Base-by-base conservation (phyloP, 192 early-diverging fungal species). In the Entomortierella parvispora region DNA sequence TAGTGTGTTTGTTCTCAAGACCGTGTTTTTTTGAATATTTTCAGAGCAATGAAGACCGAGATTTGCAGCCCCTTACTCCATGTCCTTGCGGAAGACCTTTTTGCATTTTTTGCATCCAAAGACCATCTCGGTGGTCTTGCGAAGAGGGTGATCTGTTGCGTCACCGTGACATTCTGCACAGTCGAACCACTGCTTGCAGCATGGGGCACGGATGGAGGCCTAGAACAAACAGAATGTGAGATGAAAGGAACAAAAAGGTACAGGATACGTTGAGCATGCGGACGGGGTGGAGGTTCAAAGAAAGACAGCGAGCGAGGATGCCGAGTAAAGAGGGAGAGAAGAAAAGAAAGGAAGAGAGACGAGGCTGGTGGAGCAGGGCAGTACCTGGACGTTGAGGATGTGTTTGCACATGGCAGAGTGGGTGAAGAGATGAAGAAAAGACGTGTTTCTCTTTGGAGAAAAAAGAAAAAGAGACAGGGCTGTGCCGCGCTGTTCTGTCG, bases 61-160 rank as follows among this genome's bases (percentile, higher is more conserved):
- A n/a, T n/a, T 49, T 6, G 7, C n/a, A n/a, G 23, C 14, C 5
- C 14, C 82, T 22, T 79, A 84, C 71, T 54, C 71, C 84, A 94
- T 85, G 65, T 96, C 90, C 79, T 98, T 98, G 68, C 96, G 88
- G 71, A 98, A 98, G n/a, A 92, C 90, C 83, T 98, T 98, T 88
- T 94, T 96, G 84, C 97, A 99, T 65, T 97, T 97, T 82, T 99
- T 99, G 83, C 97, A 99, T 10, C 93, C 91, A 84, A 99, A 96
- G 4, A 93, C 88, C 92, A 99, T 95, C 75, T 99, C 97, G 44
- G 82, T 80, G 22, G 93, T 87, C 78, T 94, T 94, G 65, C 83
- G 84, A 18, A 97, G 84, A 28, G 80, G 76, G 79, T 97, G 96
- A 71, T 93, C 88, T 2, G 89, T 71, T 11, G 71, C 77, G 62